phyloP scores from a whole-genome alignment of 1,139 yeast genomes.

The Nakaseomyces delphensis region DNA sequence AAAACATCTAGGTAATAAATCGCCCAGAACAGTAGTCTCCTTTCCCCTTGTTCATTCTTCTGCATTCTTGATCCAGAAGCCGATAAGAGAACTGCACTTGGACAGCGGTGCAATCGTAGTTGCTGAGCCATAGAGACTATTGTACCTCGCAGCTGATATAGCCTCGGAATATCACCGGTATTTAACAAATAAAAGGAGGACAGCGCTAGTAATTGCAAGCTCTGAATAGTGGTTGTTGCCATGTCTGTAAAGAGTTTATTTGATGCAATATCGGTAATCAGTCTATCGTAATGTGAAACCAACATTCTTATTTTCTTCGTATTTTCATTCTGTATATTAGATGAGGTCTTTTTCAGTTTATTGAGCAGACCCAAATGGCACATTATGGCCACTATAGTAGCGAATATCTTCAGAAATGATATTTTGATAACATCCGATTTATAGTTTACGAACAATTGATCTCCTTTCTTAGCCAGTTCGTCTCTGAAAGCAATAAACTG shows the following conservation, averaged over 20 bases:
- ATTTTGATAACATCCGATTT: neutral
- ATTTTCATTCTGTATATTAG: slow-evolving; percentile 11
- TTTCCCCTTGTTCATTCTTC: slow-evolving; percentile 65
- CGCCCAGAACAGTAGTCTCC: slow-evolving; percentile 80
- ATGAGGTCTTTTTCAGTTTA: slow-evolving; percentile 21
- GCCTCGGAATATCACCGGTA: slow-evolving; percentile 63
- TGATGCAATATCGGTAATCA: slow-evolving; percentile 43
- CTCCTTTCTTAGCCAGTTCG: neutral
- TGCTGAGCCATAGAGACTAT: slow-evolving; percentile 82
- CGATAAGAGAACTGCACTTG: slow-evolving; percentile 65
- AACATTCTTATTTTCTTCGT: slow-evolving; percentile 8
- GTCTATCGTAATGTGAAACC: slow-evolving; percentile 41
- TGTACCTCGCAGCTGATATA: slow-evolving; percentile 68
- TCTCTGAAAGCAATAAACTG: slow-evolving; percentile 1
- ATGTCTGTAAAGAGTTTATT: slow-evolving; percentile 38
- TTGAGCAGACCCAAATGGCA: slow-evolving; percentile 49
- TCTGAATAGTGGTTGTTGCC: slow-evolving; percentile 52
- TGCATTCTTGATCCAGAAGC: slow-evolving; percentile 47
- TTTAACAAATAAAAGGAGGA: slow-evolving; percentile 65
- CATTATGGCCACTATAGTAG: slow-evolving; percentile 49
- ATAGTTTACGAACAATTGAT: neutral
- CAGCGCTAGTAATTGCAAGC: slow-evolving; percentile 61
- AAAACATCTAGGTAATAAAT: slow-evolving; percentile 70
- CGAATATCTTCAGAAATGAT: slow-evolving; percentile 34
- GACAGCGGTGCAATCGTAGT: slow-evolving; percentile 76